Conservation (phyloP, 495 filamentous ascomycete species). For the Aspergillus sparsus region DNA sequence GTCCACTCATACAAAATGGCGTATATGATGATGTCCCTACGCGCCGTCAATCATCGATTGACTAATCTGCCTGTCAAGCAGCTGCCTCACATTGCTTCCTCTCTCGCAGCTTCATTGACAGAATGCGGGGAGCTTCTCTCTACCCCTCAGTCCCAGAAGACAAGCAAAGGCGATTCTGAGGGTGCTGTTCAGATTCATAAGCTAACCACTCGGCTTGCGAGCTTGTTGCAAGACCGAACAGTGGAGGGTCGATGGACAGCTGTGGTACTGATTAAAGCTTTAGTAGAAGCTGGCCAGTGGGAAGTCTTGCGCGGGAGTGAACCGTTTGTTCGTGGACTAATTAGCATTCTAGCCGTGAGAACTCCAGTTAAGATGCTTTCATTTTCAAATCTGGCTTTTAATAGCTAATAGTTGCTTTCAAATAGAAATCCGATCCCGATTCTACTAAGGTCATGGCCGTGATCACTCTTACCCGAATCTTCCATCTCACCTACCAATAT, state of each 20-base stretch:
- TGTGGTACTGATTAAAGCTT: slow-evolving; percentile 74
- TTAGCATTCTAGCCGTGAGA: slow-evolving; percentile 67
- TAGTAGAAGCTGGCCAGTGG: slow-evolving; percentile 78
- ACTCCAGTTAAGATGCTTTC: slow-evolving; percentile 5
- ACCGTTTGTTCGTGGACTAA: slow-evolving; percentile 70
- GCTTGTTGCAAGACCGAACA: slow-evolving; percentile 70
- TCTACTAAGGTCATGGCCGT: slow-evolving; percentile 71
- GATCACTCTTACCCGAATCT: slow-evolving; percentile 77
- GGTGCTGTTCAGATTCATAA: slow-evolving; percentile 68
- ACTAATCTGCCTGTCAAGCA: slow-evolving; percentile 62
- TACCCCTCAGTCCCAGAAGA: slow-evolving; percentile 44
- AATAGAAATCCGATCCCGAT: slow-evolving; percentile 71
- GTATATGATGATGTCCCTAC: slow-evolving; percentile 41
- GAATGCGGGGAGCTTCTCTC: slow-evolving; percentile 62
- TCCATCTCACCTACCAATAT: slow-evolving; percentile 75
- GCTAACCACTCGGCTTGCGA: slow-evolving; percentile 73
- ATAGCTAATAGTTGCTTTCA: neutral
- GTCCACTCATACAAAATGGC: slow-evolving; percentile 17
- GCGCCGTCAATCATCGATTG: slow-evolving; percentile 67
- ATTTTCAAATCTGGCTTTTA: slow-evolving; percentile 15
- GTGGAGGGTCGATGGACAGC: slow-evolving; percentile 73
- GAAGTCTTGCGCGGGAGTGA: slow-evolving; percentile 69
- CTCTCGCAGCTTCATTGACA: slow-evolving; percentile 59
- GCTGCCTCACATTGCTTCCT: slow-evolving; percentile 62
- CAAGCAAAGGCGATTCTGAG: slow-evolving; percentile 60